Percentiles rank a stretch among this genome's conserved stretches.
Evolutionary conservation across 805 yeast species (phyloP).

Genomic region (Teunomyces stri): DNA sequence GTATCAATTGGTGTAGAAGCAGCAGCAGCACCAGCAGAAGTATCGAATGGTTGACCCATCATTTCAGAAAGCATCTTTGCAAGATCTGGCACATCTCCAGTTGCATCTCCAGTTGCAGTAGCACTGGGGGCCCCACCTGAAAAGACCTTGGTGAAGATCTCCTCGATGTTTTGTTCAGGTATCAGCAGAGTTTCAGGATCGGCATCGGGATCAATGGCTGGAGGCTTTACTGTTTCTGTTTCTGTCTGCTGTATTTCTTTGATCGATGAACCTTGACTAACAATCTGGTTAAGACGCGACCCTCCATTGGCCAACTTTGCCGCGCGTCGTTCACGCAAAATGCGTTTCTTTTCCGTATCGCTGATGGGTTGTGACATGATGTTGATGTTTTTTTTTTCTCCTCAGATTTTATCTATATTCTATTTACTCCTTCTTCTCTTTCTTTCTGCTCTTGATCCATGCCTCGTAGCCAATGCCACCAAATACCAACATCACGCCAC

Average conservation of each 20-base stretch:
- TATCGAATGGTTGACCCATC: too few relatives aligned
- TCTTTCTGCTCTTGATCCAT: slow-evolving; percentile 20
- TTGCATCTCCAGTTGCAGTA: too few relatives aligned
- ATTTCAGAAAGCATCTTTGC: too few relatives aligned
- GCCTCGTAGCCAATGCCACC: slow-evolving; percentile 86
- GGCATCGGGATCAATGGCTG: slow-evolving; percentile 16
- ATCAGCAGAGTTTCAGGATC: slow-evolving; percentile 44
- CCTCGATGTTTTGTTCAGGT: slow-evolving; percentile 28
- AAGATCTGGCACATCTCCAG: background rate
- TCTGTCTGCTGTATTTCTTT: slow-evolving; percentile 10
- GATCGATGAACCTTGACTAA: slow-evolving; percentile 39
- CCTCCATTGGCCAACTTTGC: slow-evolving; percentile 59
- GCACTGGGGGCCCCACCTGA: too few relatives aligned
- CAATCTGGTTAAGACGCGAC: slow-evolving; percentile 51
- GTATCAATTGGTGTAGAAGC: too few relatives aligned
- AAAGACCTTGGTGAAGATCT: slow-evolving; percentile 29
- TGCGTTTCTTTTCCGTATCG: slow-evolving; percentile 57
- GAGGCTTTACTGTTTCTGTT: background rate
- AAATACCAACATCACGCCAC: slow-evolving; percentile 77
- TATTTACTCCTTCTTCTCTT: background rate
- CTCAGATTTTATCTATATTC: background rate
- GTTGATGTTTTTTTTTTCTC: too few relatives aligned
- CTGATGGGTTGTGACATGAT: slow-evolving; percentile 39
- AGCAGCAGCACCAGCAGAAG: too few relatives aligned
- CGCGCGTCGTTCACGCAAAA: slow-evolving; percentile 62